Base-by-base conservation (phyloP, 208 protist genomes). In the Blastocrithidia nonstop region DNA sequence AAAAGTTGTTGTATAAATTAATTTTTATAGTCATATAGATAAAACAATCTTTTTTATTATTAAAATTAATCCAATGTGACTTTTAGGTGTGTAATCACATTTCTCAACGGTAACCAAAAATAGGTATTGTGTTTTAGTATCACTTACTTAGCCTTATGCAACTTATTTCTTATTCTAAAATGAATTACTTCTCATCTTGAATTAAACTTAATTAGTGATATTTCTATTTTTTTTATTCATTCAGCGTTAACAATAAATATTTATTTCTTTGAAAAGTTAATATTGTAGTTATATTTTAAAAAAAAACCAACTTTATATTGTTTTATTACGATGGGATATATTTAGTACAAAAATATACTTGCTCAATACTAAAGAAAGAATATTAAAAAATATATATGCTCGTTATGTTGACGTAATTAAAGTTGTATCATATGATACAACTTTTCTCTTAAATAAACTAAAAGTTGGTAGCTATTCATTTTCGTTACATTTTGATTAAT, bases 171-270 rank as follows among this genome's bases (percentile, higher is more conserved):
- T 35, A 42, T 9, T 6, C 9, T n/a, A 5, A 36, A 23, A 39
- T 11, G 31, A 40, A 40, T 32, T n/a, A 27, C 11, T 2, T 24
- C 23, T 24, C 2, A 39, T 41, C 1, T 20, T 41, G 36, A 41
- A n/a, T 8, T 27, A 32, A 45, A 43, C 15, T 23, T 19, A 32
- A 21, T 45, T 42, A 13, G 31, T 45, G 29, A 9, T 57, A 36
- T 39, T 35, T 40, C 45, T 45, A 6, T 56, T 49, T 49, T 46
- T 40, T 2, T 50, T 27, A 9, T 50, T 29, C 6, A 49, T 21
- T 38, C 22, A 6, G 9, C 5, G 3, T 39, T 1, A 38, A 16
- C 15, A 40, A 45, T 20, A 50, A 32, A 19, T 8, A 22, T 7
- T 17, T 45, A 6, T 13, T 44, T 50, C 41, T 2, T 4, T 21